These are phyloP conservation scores for Colletotrichum sp. DNA, from an alignment of 2,329 filamentous ascomycete genomes.

Conservation along the genomic window DNA sequence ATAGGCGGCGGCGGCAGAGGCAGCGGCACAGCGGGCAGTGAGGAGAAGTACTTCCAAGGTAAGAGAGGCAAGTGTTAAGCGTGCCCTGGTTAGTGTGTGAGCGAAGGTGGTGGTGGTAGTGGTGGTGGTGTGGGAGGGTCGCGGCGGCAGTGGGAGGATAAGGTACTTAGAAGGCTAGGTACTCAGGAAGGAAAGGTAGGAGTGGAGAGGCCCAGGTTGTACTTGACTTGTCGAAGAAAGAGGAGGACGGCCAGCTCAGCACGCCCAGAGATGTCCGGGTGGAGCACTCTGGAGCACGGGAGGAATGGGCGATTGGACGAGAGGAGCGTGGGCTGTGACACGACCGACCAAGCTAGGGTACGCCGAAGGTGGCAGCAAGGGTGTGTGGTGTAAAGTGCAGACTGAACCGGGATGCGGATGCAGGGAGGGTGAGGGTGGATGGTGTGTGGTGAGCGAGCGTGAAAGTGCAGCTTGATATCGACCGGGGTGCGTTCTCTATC, in stretches of 20 bases:
- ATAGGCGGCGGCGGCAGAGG: slow-evolving; percentile 12
- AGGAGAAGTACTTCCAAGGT: neutral
- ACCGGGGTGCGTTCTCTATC: neutral
- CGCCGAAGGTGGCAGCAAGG: slow-evolving; percentile 20
- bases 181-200: neutral
- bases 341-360: slow-evolving; percentile 19
- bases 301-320: slow-evolving; percentile 34
- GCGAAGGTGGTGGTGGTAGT: neutral
- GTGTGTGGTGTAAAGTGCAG: slow-evolving; percentile 13
- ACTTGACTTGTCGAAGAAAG: slow-evolving; percentile 10
- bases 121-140: neutral
- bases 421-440: slow-evolving; percentile 17
- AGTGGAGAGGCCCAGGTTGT: slow-evolving; percentile 14
- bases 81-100: neutral
- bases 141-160: slow-evolving; percentile 15
- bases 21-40: neutral
- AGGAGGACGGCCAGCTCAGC: slow-evolving; percentile 21
- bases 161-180: neutral
- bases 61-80: neutral
- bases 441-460: neutral
- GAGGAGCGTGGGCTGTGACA: slow-evolving; percentile 35
- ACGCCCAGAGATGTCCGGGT: slow-evolving; percentile 21
- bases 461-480: slow-evolving; percentile 11
- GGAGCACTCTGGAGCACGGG: slow-evolving; percentile 20
- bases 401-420: neutral